A percentile compares a stretch with the other conserved stretches of the same genome.
phyloP scores from a whole-genome alignment of 495 filamentous ascomycete species.

The Bombardia bombarda region DNA sequence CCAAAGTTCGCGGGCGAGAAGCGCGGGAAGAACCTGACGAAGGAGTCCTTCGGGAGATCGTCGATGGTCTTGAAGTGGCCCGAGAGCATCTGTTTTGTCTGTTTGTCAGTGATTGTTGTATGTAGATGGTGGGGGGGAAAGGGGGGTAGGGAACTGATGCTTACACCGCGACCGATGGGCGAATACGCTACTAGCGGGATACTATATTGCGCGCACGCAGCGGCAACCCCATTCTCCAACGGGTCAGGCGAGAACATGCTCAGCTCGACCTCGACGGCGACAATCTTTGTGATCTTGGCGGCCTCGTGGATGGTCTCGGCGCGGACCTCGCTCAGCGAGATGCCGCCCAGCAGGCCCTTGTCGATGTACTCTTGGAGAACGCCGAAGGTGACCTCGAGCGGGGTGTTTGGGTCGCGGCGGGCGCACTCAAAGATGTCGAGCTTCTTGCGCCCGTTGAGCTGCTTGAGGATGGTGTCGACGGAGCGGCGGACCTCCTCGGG shows the following conservation, averaged over 20 bases:
- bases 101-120: not conserved
- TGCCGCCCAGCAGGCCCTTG: slow-evolving; percentile 71
- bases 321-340: slow-evolving; percentile 64
- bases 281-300: slow-evolving; percentile 59
- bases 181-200: slow-evolving; percentile 63
- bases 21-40: slow-evolving; percentile 46
- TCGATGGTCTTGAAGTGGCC: slow-evolving; percentile 52
- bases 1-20: slow-evolving; percentile 65
- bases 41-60: slow-evolving; percentile 55
- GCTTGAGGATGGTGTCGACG: slow-evolving; percentile 57
- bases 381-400: slow-evolving; percentile 41
- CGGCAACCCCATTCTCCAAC: slow-evolving; percentile 65
- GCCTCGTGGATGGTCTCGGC: slow-evolving; percentile 71
- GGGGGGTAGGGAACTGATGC: slow-evolving; percentile 1
- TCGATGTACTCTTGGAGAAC: slow-evolving; percentile 56
- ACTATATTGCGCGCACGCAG: slow-evolving; percentile 58
- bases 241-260: slow-evolving; percentile 62
- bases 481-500: slow-evolving; percentile 54
- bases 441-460: slow-evolving; percentile 65
- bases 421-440: slow-evolving; percentile 78
- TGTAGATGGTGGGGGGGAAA: slow-evolving; percentile 4
- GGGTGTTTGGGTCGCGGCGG: slow-evolving; percentile 56
- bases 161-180: slow-evolving; percentile 49
- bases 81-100: slow-evolving; percentile 32
- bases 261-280: slow-evolving; percentile 72